These are phyloP conservation scores for Citrus australasica DNA, from an alignment of 345 rosid species.

Conservation along the genomic window DNA sequence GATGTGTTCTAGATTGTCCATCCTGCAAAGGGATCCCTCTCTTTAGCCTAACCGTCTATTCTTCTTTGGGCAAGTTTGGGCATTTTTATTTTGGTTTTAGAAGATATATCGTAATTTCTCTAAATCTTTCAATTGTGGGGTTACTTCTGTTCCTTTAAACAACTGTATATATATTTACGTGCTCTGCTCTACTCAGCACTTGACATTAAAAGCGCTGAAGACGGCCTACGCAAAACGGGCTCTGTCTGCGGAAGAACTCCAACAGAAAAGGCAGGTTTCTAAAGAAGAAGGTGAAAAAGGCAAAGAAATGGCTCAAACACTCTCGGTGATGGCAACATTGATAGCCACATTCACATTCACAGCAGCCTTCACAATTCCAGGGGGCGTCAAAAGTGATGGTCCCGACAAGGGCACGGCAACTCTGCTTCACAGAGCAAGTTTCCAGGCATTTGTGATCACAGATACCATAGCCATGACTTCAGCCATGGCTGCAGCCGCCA, in stretches of 20 bases:
- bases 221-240: not conserved
- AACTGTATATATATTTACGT: not conserved
- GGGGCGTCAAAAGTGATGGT: constrained; percentile 5
- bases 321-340: constrained; percentile 9
- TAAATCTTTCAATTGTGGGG: not conserved
- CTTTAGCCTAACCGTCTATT: too few species aligned
- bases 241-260: not conserved
- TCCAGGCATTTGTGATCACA: constrained; percentile 6
- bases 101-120: not conserved
- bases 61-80: too few species aligned
- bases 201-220: not conserved
- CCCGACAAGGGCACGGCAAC: not conserved
- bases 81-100: too few species aligned
- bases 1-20: too few species aligned
- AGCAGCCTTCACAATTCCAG: constrained; percentile 16
- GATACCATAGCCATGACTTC: constrained; percentile 16
- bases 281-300: not conserved
- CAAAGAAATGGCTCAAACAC: constrained; percentile 8
- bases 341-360: constrained; percentile 23
- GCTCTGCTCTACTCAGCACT: not conserved
- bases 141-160: not conserved
- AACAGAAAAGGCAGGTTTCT: not conserved
- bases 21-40: too few species aligned
- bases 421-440: not conserved
- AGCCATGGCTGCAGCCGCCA: not conserved